These are phyloP conservation scores for Ascocoryne sarcoides DNA, from an alignment of 2,329 filamentous ascomycete genomes.

Conservation along the genomic window DNA sequence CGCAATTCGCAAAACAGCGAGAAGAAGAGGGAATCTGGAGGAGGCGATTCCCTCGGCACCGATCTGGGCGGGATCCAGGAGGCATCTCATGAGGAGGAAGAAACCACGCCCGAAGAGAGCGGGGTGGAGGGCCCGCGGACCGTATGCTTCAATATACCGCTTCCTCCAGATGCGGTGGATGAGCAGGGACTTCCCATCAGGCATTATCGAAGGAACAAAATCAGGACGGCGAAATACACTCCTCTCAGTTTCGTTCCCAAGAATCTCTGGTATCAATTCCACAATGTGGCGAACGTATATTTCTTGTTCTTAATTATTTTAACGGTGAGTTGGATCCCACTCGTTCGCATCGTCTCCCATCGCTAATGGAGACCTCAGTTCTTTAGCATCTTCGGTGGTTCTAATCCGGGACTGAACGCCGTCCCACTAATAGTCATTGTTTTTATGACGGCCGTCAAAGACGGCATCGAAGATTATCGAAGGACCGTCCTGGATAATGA, in stretches of 20 bases:
- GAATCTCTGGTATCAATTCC: conserved; percentile 95
- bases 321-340: conserved; percentile 54
- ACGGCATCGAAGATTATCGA: conserved; percentile 91
- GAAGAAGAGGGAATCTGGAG: conserved; percentile 53
- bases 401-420: conserved; percentile 81
- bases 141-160: conserved; percentile 78
- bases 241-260: conserved; percentile 91
- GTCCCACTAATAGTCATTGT: conserved; percentile 93
- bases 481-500: conserved; percentile 86
- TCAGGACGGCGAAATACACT: conserved; percentile 95
- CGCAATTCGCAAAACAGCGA: conserved; percentile 47
- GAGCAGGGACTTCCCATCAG: conserved; percentile 67
- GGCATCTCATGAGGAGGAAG: conserved; percentile 15
- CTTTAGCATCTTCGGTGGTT: conserved; percentile 90
- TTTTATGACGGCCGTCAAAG: conserved; percentile 80
- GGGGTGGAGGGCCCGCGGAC: conserved; percentile 38
- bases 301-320: conserved; percentile 96
- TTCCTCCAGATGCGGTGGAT: conserved; percentile 68
- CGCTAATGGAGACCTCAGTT: conserved; percentile 49
- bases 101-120: conserved; percentile 22
- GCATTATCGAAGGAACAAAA: conserved; percentile 84
- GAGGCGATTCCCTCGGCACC: conserved; percentile 28
- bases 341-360: conserved; percentile 1
- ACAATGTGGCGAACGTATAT: conserved; percentile 97
- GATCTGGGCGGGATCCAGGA: conserved; percentile 26